Conservation (phyloP, 2,329 filamentous ascomycete genomes). For the Ophiosphaerella narmari region DNA sequence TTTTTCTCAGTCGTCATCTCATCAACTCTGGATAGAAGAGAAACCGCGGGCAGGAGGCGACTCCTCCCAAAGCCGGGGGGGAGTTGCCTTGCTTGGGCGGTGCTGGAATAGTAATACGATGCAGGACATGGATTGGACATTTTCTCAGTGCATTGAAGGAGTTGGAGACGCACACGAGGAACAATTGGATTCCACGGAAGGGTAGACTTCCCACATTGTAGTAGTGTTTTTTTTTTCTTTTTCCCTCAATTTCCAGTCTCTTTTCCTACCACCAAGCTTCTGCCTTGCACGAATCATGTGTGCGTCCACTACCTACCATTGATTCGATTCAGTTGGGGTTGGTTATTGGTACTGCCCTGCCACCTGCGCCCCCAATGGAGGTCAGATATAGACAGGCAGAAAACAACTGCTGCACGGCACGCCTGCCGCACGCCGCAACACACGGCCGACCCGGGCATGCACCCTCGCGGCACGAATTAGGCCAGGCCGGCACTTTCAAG, state of each 20-base stretch:
- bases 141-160: constrained; percentile 11
- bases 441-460: no score
- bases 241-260: constrained; percentile 16
- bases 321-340: no score
- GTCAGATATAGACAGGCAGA: no score
- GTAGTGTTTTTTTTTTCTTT: constrained; percentile 13
- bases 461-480: no score
- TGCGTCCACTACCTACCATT: no score
- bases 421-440: no score
- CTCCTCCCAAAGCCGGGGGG: not conserved
- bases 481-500: not conserved
- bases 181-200: not conserved
- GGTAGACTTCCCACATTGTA: constrained; percentile 11
- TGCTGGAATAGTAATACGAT: constrained; percentile 21
- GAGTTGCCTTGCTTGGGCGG: constrained; percentile 7
- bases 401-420: no score
- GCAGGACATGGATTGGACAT: constrained; percentile 18
- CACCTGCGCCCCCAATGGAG: no score
- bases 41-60: not conserved
- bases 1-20: not conserved
- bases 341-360: no score
- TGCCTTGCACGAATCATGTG: not conserved
- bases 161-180: constrained; percentile 2
- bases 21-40: not conserved
- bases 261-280: constrained; percentile 3